Base-by-base conservation (phyloP, 78 protist genomes). In the Corallochytrium limacisporum region DNA sequence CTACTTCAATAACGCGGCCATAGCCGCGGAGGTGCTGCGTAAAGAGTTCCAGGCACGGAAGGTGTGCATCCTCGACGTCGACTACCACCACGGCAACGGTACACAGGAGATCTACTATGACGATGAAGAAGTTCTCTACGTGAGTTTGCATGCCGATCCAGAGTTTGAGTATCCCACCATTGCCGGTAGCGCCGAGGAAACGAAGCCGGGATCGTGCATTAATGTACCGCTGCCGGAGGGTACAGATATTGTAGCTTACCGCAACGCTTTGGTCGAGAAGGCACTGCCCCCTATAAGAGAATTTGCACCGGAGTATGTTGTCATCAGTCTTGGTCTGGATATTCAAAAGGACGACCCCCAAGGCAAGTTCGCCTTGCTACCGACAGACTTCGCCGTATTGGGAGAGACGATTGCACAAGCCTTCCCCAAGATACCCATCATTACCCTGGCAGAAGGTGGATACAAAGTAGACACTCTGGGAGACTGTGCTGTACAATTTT, bases 1-100 rank as follows among this genome's bases (percentile, higher is more conserved):
- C 73, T 51, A 39, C 51, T 70, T 51, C 66, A 51, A 65, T 33
- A 69, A 71, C 43, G 66, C 28, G 18, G 83, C 83, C 18, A 29
- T 68, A 4, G 74, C 82, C 4, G 82, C 76, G 24, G 28, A 0
- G 6, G 66, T 38, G 26, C 43, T 57, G 15, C 26, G 22, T 16
- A 31, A 2, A 7, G 10, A 1, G 28, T 5, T 16, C 39, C 8
- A 31, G 4, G 74, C 69, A 13, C 26, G 29, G 20, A n/a, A n/a
- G n/a, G n/a, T n/a, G n/a, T n/a, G n/a, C n/a, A 72, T 78, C 68
- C 39, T 78, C 5, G 84, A 78, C 47, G 65, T 72, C 74, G 84
- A 69, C 62, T 42, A 37, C n/a, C 60, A 37, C 48, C 53, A 49
- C 38, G 76, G 77, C 44, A 78, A 78, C 66, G 84, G 84, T 31